Evolutionary conservation across 495 filamentous ascomycete species (phyloP).

Genomic region (Penicillium arizonense): DNA sequence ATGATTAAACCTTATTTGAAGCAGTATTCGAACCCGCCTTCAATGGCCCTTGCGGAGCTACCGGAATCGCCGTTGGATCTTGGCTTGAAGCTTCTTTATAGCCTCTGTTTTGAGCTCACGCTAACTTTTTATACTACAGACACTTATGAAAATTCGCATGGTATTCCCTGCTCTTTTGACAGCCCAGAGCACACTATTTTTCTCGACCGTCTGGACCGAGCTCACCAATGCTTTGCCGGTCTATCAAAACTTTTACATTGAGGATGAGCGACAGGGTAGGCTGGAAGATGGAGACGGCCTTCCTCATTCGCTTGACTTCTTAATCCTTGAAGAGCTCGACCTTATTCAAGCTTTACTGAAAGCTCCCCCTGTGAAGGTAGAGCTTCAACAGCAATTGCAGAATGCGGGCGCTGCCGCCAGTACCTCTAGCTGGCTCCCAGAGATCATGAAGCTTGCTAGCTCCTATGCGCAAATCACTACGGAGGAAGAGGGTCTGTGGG

Average conservation of each 20-base stretch:
- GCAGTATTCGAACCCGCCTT: no score
- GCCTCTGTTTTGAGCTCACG: neutral
- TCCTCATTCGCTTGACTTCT: conserved; percentile 93
- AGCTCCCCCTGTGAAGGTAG: conserved; percentile 78
- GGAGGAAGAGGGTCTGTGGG: conserved; percentile 94
- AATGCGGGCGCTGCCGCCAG: conserved; percentile 55
- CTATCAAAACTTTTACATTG: conserved; percentile 80
- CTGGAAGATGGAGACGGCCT: conserved; percentile 87
- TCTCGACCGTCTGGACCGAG: conserved; percentile 84
- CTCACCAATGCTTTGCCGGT: conserved; percentile 64
- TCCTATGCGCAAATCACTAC: conserved; percentile 87
- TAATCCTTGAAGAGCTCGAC: conserved; percentile 90
- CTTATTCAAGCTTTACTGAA: conserved; percentile 85
- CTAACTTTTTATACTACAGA: conserved; percentile 43
- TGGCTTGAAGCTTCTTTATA: no score
- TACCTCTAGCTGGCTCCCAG: conserved; percentile 65
- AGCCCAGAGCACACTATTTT: conserved; percentile 73
- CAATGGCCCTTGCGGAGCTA: no score
- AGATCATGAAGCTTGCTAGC: conserved; percentile 78
- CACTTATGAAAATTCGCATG: conserved; percentile 81
- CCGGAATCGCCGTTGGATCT: no score
- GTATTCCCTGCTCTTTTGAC: conserved; percentile 81
- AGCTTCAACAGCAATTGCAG: conserved; percentile 73
- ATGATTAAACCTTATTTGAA: conserved; percentile 1
- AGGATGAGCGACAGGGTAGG: conserved; percentile 79